phyloP scores from a whole-genome alignment of 164 flowering plant species.

The Vitis vinifera region DNA sequence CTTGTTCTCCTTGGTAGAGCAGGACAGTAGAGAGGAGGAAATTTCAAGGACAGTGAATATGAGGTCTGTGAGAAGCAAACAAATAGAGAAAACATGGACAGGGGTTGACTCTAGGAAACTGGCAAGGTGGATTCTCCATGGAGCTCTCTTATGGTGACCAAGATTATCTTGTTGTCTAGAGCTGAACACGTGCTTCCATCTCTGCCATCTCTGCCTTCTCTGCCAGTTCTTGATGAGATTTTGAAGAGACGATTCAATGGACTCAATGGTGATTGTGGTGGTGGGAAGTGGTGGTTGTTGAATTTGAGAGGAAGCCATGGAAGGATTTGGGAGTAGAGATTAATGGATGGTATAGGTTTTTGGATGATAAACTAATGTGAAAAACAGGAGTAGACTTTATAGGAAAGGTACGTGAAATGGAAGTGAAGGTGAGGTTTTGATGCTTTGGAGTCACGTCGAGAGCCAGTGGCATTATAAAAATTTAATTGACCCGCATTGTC shows the following conservation, averaged over 20 bases:
- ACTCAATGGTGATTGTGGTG: conserved; percentile 15
- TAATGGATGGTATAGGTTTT: not conserved
- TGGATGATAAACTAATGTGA: not conserved
- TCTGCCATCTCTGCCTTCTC: conserved; percentile 40
- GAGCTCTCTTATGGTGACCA: conserved; percentile 16
- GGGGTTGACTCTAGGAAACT: conserved; percentile 51
- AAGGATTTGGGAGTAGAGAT: not conserved
- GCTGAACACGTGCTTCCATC: conserved; percentile 25
- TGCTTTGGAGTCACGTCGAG: conserved; percentile 20
- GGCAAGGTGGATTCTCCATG: conserved; percentile 48
- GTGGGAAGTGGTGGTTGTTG: conserved; percentile 3
- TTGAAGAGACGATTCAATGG: conserved; percentile 36
- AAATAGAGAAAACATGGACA: conserved; percentile 26
- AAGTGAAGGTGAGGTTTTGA: conserved; percentile 6
- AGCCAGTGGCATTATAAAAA: too few species aligned
- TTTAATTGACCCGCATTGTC: too few species aligned
- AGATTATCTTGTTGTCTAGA: not conserved
- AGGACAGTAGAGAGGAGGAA: conserved; percentile 45
- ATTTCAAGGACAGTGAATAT: conserved; percentile 50
- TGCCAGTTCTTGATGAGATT: conserved; percentile 34
- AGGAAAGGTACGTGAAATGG: conserved; percentile 15
- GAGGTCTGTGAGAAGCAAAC: conserved; percentile 47
- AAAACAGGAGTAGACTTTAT: not conserved
- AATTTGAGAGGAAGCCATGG: conserved; percentile 19
- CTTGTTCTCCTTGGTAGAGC: conserved; percentile 8